Base-by-base conservation (phyloP, 2,329 filamentous ascomycete species). In the Ambrosiella beaveri region DNA sequence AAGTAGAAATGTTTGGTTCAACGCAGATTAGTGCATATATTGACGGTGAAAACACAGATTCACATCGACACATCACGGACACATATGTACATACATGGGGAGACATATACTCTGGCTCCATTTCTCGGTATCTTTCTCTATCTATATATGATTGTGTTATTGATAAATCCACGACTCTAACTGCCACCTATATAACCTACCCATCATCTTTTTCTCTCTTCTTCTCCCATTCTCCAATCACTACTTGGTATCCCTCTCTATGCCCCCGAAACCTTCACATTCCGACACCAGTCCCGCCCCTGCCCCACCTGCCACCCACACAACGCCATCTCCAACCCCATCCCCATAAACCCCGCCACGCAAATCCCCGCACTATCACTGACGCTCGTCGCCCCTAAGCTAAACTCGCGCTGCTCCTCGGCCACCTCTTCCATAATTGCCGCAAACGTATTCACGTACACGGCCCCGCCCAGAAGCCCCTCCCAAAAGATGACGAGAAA, bases 401-500 rank as follows among this genome's bases (percentile, higher is more conserved):
- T 94, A 66, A 97, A 97, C 70, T 98, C 93, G 5, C 91, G 78
- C 57, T 96, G 89, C 38, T 82, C 79, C 3, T 77, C 73, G 0
- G 82, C 81, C 0, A 96, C 82, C 6, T 83, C 82, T 65, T 96
- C 88, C 68, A 88, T 85, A 62, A 98, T 96, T 67, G 94, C 87
- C 0, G 90, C 88, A 69, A 97, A 98, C 0, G 90, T 95, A 65
- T 91, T 95, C 61, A 97, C 90, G 65, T 98, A 98, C 0, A 97
- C 93, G 2, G 88, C 75, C 0, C 93, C 93, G 0, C 93, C 93
- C 0, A 98, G 74, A 11, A 97, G 69, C 0, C 93, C 93, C 68
- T 97, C 93, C 91, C 91, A 97, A 66, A 97, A 93, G 17, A 96
- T 76, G 61, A 97, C 74, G 19, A 79, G 61, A 65, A 95, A 96